phyloP scores from a whole-genome alignment of 257 asterid species.

The Anisodus tanguticus region DNA sequence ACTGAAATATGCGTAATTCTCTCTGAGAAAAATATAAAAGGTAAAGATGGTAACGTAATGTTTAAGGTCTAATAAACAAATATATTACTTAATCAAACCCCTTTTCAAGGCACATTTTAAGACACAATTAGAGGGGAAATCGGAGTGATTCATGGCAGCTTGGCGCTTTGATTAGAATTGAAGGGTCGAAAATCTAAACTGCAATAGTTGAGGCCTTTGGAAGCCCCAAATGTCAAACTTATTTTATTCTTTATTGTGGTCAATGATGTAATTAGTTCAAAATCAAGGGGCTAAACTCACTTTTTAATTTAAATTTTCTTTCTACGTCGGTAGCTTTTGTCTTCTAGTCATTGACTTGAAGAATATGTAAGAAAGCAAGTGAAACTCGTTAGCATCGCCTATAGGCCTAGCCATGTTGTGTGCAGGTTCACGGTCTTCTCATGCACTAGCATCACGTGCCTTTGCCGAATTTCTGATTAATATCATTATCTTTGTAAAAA shows the following conservation, averaged over 20 bases:
- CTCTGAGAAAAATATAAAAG: background rate
- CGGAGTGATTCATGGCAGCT: constrained; percentile 1
- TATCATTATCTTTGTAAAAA: too few relatives aligned
- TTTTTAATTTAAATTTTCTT: background rate
- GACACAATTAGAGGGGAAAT: background rate
- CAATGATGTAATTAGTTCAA: background rate
- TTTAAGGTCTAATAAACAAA: background rate
- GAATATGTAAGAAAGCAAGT: constrained; percentile 7
- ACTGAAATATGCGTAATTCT: background rate
- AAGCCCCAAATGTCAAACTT: background rate
- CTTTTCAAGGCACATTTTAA: background rate
- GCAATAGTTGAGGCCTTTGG: background rate
- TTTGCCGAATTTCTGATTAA: background rate
- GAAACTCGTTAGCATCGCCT: background rate
- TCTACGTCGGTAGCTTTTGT: background rate
- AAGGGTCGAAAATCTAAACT: background rate
- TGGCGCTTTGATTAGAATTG: background rate
- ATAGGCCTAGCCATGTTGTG: background rate
- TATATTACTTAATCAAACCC: background rate
- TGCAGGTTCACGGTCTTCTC: background rate
- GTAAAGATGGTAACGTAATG: background rate
- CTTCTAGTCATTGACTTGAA: background rate
- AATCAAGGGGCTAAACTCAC: constrained; percentile 6
- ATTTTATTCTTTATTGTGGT: background rate
- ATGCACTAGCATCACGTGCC: background rate